A percentile compares a stretch with the other conserved stretches of the same genome.
phyloP scores from a whole-genome alignment of 2,329 filamentous ascomycete genomes.

The Ascochyta viciae-villosae region DNA sequence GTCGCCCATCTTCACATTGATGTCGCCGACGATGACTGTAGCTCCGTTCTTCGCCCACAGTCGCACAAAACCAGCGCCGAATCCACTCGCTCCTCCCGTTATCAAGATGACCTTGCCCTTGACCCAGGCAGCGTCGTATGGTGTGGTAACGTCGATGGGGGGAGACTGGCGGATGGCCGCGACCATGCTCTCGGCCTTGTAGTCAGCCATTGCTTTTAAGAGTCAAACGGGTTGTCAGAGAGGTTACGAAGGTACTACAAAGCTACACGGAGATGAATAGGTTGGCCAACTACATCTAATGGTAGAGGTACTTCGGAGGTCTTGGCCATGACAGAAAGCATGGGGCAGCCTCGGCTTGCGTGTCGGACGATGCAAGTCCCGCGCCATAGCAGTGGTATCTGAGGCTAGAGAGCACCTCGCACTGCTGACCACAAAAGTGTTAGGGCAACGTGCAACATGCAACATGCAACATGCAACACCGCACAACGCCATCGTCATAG shows the following conservation, averaged over 20 bases:
- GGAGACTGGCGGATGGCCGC: constrained; percentile 45
- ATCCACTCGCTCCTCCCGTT: constrained; percentile 51
- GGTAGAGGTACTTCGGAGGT: neutral
- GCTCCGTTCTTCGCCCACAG: constrained; percentile 54
- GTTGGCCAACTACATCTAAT: neutral
- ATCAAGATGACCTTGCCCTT: constrained; percentile 48
- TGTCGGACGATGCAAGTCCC: constrained; percentile 2
- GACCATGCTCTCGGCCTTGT: constrained; percentile 29
- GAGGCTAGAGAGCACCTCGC: constrained; percentile 2
- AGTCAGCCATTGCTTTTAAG: constrained; percentile 28
- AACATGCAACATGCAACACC: neutral
- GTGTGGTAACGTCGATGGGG: constrained; percentile 45
- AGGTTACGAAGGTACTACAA: neutral
- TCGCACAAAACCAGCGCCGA: constrained; percentile 49
- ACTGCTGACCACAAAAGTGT: constrained; percentile 6
- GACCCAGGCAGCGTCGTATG: constrained; percentile 48
- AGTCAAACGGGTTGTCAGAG: neutral
- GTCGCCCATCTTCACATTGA: constrained; percentile 63
- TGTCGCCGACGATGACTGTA: constrained; percentile 68
- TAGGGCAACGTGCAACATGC: constrained; percentile 1
- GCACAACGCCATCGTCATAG: neutral
- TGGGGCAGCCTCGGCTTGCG: constrained; percentile 10
- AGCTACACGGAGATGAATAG: neutral
- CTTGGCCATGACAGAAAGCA: constrained; percentile 1
- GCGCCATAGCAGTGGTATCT: neutral